phyloP scores from a whole-genome alignment of 768 basidiomycete species.

The Psilocybe azurescens region DNA sequence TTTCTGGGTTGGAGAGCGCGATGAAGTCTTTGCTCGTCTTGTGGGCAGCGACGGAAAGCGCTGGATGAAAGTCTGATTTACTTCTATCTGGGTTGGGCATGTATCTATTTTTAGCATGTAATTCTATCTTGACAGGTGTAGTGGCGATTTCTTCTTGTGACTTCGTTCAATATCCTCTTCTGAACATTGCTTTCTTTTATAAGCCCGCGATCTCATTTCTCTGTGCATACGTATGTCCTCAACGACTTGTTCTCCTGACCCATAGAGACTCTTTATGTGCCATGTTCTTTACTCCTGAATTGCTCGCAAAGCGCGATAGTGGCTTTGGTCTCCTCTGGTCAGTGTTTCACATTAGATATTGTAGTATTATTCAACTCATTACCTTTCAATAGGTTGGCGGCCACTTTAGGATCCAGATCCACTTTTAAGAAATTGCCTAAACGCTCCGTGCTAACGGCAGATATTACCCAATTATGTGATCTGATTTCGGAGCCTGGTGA shows the following conservation, averaged over 20 bases:
- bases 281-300: slow-evolving; percentile 90
- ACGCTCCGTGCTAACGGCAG: slow-evolving; percentile 83
- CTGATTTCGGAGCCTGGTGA: slow-evolving; percentile 85
- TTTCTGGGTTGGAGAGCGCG: slow-evolving; percentile 61
- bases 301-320: slow-evolving; percentile 81
- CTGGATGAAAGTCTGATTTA: slow-evolving; percentile 52
- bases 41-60: slow-evolving; percentile 53
- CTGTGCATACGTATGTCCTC: not conserved
- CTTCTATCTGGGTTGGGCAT: slow-evolving; percentile 13
- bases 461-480: slow-evolving; percentile 81
- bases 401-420: slow-evolving; percentile 89
- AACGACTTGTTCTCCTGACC: not conserved
- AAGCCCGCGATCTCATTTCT: not conserved
- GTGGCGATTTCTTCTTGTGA: not conserved
- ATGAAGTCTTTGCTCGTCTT: slow-evolving; percentile 71
- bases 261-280: not conserved
- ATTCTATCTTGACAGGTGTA: slow-evolving; percentile 9
- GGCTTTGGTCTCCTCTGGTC: slow-evolving; percentile 92
- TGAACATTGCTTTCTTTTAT: slow-evolving; percentile 6
- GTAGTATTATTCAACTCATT: not conserved
- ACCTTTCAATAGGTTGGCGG: slow-evolving; percentile 72
- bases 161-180: slow-evolving; percentile 2
- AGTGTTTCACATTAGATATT: not conserved
- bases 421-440: slow-evolving; percentile 83
- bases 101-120: slow-evolving; percentile 11